phyloP scores from a whole-genome alignment of 2,329 filamentous ascomycete genomes.

The Paecilomyces sp. region DNA sequence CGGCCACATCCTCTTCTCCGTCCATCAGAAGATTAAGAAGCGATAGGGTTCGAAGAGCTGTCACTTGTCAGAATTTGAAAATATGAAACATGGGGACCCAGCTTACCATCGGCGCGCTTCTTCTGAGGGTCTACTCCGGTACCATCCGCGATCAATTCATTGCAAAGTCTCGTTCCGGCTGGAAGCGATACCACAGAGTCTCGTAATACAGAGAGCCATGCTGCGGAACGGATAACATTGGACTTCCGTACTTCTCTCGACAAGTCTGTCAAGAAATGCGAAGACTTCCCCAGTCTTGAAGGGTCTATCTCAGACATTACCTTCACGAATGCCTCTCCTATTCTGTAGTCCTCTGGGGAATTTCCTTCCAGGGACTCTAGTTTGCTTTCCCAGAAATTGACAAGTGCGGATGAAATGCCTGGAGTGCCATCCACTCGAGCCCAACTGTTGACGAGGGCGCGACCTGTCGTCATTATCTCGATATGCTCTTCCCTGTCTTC shows the following conservation, averaged over 20 bases:
- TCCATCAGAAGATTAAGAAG: constrained; percentile 49
- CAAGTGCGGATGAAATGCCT: constrained; percentile 16
- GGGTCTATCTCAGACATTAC: constrained; percentile 27
- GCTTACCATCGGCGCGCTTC: constrained; percentile 35
- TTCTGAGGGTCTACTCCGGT: constrained; percentile 46
- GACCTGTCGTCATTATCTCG: constrained; percentile 46
- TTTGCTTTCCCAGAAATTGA: constrained; percentile 26
- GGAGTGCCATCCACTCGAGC: constrained; percentile 18
- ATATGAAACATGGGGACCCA: not conserved
- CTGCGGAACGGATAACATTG: constrained; percentile 41
- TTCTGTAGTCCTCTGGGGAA: constrained; percentile 28
- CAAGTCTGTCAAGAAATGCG: constrained; percentile 25
- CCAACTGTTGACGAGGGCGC: constrained; percentile 41
- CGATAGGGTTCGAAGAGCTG: constrained; percentile 44
- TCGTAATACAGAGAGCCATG: constrained; percentile 43
- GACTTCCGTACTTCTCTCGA: constrained; percentile 28
- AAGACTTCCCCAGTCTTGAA: constrained; percentile 16
- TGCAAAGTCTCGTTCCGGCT: constrained; percentile 47
- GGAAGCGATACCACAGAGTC: constrained; percentile 42
- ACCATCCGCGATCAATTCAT: constrained; percentile 54
- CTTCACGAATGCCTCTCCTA: constrained; percentile 34
- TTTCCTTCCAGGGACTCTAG: constrained; percentile 22
- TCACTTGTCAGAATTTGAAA: constrained; percentile 7
- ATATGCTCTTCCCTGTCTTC: constrained; percentile 48
- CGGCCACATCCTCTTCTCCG: constrained; percentile 40